Percentiles rank a stretch among this genome's conserved stretches.
Conservation (phyloP, 2,329 filamentous ascomycete species). For the Fonsecaea pugnacius region DNA sequence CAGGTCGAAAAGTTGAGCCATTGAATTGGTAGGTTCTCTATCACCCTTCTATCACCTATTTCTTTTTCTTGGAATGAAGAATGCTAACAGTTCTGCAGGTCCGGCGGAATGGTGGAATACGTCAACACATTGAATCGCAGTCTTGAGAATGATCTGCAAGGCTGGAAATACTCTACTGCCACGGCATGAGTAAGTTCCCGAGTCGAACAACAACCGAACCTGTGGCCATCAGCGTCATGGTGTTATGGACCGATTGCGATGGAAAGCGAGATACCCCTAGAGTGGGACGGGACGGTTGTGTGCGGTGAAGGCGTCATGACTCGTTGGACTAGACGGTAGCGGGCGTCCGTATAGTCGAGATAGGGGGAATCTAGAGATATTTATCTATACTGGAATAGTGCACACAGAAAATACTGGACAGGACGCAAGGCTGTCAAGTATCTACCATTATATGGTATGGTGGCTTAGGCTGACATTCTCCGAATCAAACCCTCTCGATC, state of each 20-base stretch:
- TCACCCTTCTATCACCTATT: not conserved
- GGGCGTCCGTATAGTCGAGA: not conserved
- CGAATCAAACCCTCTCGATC: too few species aligned
- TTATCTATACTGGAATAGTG: not conserved
- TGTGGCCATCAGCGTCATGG: not conserved
- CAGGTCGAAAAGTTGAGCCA: conserved; percentile 59
- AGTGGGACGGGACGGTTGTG: not conserved
- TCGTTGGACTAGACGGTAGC: not conserved
- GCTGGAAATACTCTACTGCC: conserved; percentile 29
- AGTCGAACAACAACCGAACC: not conserved
- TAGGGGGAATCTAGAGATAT: not conserved
- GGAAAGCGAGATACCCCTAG: not conserved
- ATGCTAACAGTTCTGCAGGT: conserved; percentile 25
- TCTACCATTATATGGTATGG: not conserved
- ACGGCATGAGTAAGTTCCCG: not conserved
- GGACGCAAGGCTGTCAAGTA: not conserved
- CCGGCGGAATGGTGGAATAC: conserved; percentile 34
- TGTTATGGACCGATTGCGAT: not conserved
- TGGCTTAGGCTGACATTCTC: too few species aligned
- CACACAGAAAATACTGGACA: not conserved
- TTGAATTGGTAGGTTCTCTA: conserved; percentile 49
- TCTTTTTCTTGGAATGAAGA: too few species aligned
- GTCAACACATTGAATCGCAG: conserved; percentile 28
- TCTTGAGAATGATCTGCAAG: conserved; percentile 32
- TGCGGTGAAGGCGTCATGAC: not conserved